Conservation (phyloP, 1,284 basidiomycete genomes). For the Rhizoctonia solani region DNA sequence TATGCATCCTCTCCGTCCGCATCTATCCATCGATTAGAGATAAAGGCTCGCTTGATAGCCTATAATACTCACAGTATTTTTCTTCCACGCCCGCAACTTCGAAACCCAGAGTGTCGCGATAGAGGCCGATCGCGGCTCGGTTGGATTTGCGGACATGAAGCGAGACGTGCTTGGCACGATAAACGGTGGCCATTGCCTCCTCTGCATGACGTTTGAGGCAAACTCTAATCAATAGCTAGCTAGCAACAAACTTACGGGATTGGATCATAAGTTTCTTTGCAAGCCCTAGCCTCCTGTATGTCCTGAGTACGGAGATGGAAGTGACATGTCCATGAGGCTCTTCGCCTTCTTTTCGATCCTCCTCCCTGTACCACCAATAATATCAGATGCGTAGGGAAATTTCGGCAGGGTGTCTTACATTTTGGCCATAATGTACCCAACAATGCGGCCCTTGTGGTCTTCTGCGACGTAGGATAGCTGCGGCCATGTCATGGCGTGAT, state of each 20-base stretch:
- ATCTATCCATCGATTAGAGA: slow-evolving; percentile 53
- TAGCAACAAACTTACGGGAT: slow-evolving; percentile 64
- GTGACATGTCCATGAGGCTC: slow-evolving; percentile 86
- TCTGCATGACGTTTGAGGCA: slow-evolving; percentile 52
- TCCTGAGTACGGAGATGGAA: slow-evolving; percentile 85
- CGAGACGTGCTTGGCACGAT: slow-evolving; percentile 76
- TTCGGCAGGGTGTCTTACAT: slow-evolving; percentile 61
- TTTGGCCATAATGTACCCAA: slow-evolving; percentile 94
- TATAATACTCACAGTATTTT: slow-evolving; percentile 72
- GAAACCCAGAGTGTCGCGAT: slow-evolving; percentile 84
- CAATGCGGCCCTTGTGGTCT: slow-evolving; percentile 84
- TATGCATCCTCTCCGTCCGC: slow-evolving; percentile 93
- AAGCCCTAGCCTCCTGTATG: slow-evolving; percentile 81
- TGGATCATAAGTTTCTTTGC: slow-evolving; percentile 88
- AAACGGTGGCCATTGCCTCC: slow-evolving; percentile 83
- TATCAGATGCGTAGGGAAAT: slow-evolving; percentile 15
- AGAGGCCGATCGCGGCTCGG: slow-evolving; percentile 79
- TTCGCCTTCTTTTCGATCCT: slow-evolving; percentile 62
- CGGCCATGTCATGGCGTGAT: slow-evolving; percentile 90
- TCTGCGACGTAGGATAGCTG: slow-evolving; percentile 94
- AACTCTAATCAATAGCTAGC: slow-evolving; percentile 21
- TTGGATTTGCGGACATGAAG: slow-evolving; percentile 89
- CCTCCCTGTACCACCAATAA: slow-evolving; percentile 58
- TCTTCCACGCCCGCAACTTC: slow-evolving; percentile 73
- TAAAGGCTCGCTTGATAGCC: neutral